phyloP scores from a whole-genome alignment of 768 basidiomycete genomes.

The Leccinum imitatum region DNA sequence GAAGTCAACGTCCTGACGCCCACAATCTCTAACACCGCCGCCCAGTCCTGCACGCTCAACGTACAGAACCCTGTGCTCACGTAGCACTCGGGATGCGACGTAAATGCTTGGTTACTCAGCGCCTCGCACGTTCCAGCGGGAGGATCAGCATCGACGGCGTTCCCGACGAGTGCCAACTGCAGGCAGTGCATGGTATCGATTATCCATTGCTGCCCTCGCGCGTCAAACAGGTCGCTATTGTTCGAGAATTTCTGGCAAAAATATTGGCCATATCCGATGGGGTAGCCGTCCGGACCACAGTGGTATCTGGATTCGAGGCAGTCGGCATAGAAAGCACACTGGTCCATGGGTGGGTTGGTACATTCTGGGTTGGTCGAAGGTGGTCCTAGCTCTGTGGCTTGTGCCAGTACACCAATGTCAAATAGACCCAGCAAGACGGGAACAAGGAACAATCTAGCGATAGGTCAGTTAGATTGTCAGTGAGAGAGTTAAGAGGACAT shows the following conservation, averaged over 20 bases:
- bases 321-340: slow-evolving; percentile 32
- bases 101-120: not conserved
- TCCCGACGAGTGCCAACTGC: slow-evolving; percentile 33
- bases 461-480: not conserved
- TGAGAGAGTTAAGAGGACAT: not conserved
- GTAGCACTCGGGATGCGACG: not conserved
- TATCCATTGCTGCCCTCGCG: not conserved
- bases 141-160: slow-evolving; percentile 26
- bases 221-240: not conserved
- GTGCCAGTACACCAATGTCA: not conserved
- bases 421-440: not conserved
- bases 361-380: slow-evolving; percentile 10
- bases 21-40: slow-evolving; percentile 36
- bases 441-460: not conserved
- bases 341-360: slow-evolving; percentile 34
- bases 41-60: slow-evolving; percentile 37
- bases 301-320: not conserved
- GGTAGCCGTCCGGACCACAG: not conserved
- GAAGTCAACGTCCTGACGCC: slow-evolving; percentile 12
- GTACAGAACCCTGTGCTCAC: slow-evolving; percentile 40
- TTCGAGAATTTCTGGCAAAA: not conserved
- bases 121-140: not conserved
- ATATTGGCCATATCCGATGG: not conserved
- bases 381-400: not conserved
- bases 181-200: not conserved